Percentiles rank a stretch among this genome's conserved stretches.
phyloP scores from a whole-genome alignment of 2,329 filamentous ascomycete species.

The Nannizziopsis barbatae region DNA sequence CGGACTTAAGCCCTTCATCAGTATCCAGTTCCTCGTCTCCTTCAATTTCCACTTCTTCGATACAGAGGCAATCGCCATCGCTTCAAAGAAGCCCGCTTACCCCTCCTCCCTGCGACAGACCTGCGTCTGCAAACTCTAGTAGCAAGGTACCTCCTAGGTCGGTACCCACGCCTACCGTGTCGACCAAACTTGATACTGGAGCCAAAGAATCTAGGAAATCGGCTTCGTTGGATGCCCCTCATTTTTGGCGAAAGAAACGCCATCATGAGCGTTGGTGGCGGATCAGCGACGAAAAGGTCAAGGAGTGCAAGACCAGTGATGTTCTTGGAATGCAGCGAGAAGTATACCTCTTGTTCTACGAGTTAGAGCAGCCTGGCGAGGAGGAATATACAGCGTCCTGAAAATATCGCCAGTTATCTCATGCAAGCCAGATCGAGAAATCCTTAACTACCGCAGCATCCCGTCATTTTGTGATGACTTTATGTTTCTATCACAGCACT shows the following conservation, averaged over 20 bases:
- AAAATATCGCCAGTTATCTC: not conserved
- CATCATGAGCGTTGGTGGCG: conserved; percentile 81
- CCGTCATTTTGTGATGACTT: no score
- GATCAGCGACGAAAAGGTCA: conserved; percentile 93
- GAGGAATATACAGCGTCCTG: conserved; percentile 16
- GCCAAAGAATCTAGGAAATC: conserved; percentile 11
- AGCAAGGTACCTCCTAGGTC: conserved; percentile 1
- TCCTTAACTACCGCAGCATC: no score
- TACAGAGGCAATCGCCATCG: conserved; percentile 15
- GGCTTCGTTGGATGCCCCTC: not conserved
- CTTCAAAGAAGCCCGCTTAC: conserved; percentile 6
- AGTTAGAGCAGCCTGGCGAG: conserved; percentile 51
- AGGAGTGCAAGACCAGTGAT: conserved; percentile 84
- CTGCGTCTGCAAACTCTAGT: conserved; percentile 4
- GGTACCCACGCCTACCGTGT: not conserved
- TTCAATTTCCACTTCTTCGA: conserved; percentile 25
- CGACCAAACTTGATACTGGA: not conserved
- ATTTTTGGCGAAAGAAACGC: conserved; percentile 43
- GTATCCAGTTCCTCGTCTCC: conserved; percentile 24
- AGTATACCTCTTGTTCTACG: conserved; percentile 93
- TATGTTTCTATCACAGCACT: no score
- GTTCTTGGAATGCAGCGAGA: conserved; percentile 89
- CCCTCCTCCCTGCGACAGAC: conserved; percentile 15
- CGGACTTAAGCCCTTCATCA: conserved; percentile 24
- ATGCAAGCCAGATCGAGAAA: no score